Evolutionary conservation across 2,329 filamentous ascomycete genomes (phyloP).

Genomic region (Ophiognomonia clavigignenti-juglandacearum): DNA sequence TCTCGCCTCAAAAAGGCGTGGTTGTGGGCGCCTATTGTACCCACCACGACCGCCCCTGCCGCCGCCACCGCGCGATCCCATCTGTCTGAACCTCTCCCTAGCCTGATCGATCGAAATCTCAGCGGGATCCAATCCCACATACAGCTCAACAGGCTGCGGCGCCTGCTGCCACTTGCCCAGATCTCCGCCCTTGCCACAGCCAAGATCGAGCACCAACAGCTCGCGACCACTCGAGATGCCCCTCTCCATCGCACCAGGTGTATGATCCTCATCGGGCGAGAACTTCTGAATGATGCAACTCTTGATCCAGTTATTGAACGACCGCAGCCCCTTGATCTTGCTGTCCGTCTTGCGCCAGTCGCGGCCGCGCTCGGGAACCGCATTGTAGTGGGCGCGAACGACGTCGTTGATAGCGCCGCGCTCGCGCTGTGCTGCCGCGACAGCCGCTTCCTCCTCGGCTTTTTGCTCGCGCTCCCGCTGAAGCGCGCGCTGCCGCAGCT

Average conservation of each 20-base stretch:
- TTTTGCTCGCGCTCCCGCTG: slow-evolving; percentile 50
- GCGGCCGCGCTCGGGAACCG: slow-evolving; percentile 84
- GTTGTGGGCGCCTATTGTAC: slow-evolving; percentile 40
- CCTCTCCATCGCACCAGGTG: slow-evolving; percentile 53
- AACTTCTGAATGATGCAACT: slow-evolving; percentile 97
- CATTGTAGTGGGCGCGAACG: slow-evolving; percentile 92
- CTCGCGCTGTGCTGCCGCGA: slow-evolving; percentile 35
- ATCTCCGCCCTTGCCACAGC: slow-evolving; percentile 95
- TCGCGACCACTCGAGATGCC: slow-evolving; percentile 50
- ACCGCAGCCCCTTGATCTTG: slow-evolving; percentile 88
- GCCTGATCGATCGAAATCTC: slow-evolving; percentile 91
- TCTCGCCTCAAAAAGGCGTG: slow-evolving; percentile 72
- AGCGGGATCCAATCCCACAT: slow-evolving; percentile 90
- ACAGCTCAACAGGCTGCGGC: slow-evolving; percentile 84
- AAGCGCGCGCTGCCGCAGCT: slow-evolving; percentile 54
- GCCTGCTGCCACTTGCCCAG: slow-evolving; percentile 94
- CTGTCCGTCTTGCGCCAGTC: slow-evolving; percentile 94
- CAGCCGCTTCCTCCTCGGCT: slow-evolving; percentile 25
- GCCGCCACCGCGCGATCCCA: slow-evolving; percentile 57
- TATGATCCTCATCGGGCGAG: slow-evolving; percentile 71
- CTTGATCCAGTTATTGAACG: slow-evolving; percentile 99
- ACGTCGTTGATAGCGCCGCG: slow-evolving; percentile 71
- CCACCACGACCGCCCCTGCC: slow-evolving; percentile 43
- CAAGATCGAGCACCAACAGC: slow-evolving; percentile 84
- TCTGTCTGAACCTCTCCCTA: slow-evolving; percentile 71